These are phyloP conservation scores for Lophium mytilinum DNA, from an alignment of 495 filamentous ascomycete species.

Conservation along the genomic window DNA sequence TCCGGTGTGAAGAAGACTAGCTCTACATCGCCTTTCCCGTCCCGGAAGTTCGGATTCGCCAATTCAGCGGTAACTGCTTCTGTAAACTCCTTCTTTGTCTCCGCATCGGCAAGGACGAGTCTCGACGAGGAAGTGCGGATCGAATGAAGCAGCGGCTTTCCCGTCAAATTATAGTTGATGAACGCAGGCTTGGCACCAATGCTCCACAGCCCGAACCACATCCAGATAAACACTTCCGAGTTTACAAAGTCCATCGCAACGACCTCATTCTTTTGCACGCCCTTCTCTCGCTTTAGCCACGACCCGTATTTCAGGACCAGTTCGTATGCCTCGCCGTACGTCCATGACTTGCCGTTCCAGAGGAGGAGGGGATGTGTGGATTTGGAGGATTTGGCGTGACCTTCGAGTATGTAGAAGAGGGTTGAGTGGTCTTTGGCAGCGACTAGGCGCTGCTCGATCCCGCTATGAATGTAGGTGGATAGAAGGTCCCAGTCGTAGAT, in stretches of 20 bases:
- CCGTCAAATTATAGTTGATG: conserved; percentile 85
- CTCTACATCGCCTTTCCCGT: conserved; percentile 44
- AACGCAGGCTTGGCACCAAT: conserved; percentile 86
- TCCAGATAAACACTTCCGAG: conserved; percentile 69
- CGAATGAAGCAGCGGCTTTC: conserved; percentile 70
- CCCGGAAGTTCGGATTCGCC: conserved; percentile 29
- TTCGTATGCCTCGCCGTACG: conserved; percentile 74
- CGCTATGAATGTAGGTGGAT: conserved; percentile 37
- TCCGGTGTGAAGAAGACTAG: conserved; percentile 63
- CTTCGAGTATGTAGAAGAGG: conserved; percentile 74
- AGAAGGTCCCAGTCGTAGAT: conserved; percentile 58
- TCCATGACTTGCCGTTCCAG: conserved; percentile 68
- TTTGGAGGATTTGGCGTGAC: conserved; percentile 48
- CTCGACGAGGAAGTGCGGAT: conserved; percentile 61
- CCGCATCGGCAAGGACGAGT: conserved; percentile 67
- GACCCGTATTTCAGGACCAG: conserved; percentile 66
- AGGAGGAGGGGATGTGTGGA: conserved; percentile 58
- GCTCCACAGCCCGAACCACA: conserved; percentile 81
- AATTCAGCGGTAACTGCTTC: conserved; percentile 37
- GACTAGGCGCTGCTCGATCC: conserved; percentile 38
- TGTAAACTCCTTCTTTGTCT: conserved; percentile 48
- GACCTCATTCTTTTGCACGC: conserved; percentile 66
- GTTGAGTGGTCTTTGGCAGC: conserved; percentile 53
- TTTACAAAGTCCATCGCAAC: conserved; percentile 90
- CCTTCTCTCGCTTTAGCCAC: conserved; percentile 68